A percentile compares a stretch with the other conserved stretches of the same genome.
Conservation (phyloP, 2,329 filamentous ascomycete species). For the Mycosphaerelloides madeirae region DNA sequence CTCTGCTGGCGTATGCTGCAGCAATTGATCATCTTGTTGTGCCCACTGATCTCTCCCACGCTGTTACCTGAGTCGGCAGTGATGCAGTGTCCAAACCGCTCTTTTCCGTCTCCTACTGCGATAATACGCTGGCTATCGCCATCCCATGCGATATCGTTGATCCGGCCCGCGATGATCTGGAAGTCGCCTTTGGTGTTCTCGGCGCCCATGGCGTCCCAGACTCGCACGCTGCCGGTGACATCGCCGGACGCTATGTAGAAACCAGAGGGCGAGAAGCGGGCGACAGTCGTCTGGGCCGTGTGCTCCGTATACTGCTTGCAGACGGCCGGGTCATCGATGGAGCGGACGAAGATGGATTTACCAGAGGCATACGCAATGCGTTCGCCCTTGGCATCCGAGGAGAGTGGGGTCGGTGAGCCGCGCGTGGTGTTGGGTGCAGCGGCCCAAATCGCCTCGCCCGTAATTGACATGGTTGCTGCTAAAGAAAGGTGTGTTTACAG, state of each 20-base stretch:
- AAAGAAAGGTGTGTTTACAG: not conserved
- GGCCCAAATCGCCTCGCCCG: slow-evolving; percentile 65
- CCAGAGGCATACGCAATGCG: slow-evolving; percentile 89
- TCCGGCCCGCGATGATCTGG: slow-evolving; percentile 84
- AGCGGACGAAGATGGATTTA: slow-evolving; percentile 94
- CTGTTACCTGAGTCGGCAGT: slow-evolving; percentile 94
- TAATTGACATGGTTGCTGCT: slow-evolving; percentile 22
- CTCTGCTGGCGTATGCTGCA: slow-evolving; percentile 86
- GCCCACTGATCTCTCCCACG: slow-evolving; percentile 88
- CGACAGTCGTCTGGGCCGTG: slow-evolving; percentile 82
- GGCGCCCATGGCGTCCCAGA: slow-evolving; percentile 85
- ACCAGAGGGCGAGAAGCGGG: slow-evolving; percentile 87
- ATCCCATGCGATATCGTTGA: slow-evolving; percentile 97
- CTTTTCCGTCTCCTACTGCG: slow-evolving; percentile 89
- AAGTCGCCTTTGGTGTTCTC: slow-evolving; percentile 93
- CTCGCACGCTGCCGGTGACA: slow-evolving; percentile 72
- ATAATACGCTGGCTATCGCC: slow-evolving; percentile 95
- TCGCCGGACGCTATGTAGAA: slow-evolving; percentile 95
- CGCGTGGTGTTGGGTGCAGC: slow-evolving; percentile 77
- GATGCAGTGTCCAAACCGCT: slow-evolving; percentile 89
- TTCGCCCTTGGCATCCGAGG: slow-evolving; percentile 82
- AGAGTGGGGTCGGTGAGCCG: slow-evolving; percentile 84
- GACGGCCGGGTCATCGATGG: slow-evolving; percentile 80
- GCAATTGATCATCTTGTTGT: slow-evolving; percentile 84
- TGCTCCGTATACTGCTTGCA: slow-evolving; percentile 91